Evolutionary conservation across 1,139 yeast species (phyloP).

Genomic region (Hyphopichia pseudoburtonii): DNA sequence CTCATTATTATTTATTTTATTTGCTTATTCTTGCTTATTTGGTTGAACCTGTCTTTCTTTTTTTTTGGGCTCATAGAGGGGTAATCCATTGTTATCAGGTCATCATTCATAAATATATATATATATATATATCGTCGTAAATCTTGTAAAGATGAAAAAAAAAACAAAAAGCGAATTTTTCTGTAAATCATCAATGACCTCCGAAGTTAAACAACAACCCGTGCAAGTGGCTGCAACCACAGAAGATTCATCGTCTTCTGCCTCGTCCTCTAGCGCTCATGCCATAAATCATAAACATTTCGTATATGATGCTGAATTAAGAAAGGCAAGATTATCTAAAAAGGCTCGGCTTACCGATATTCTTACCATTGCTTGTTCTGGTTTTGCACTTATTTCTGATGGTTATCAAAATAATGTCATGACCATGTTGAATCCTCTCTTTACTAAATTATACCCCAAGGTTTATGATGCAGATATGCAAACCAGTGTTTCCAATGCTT

Average conservation of each 20-base stretch:
- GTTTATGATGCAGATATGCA: slow-evolving; percentile 37
- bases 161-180: no score
- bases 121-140: no score
- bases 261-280: background rate
- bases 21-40: no score
- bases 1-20: no score
- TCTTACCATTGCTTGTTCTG: slow-evolving; percentile 43
- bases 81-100: no score
- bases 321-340: slow-evolving; percentile 29
- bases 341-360: slow-evolving; percentile 32
- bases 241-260: background rate
- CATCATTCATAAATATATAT: no score
- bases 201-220: no score
- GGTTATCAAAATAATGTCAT: slow-evolving; percentile 55
- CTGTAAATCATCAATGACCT: no score
- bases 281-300: slow-evolving; percentile 14
- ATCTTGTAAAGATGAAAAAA: no score
- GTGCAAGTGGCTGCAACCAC: background rate
- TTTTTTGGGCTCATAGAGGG: no score
- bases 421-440: slow-evolving; percentile 45
- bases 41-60: no score
- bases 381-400: slow-evolving; percentile 53
- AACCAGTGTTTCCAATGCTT: slow-evolving; percentile 50
- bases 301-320: slow-evolving; percentile 34
- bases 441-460: slow-evolving; percentile 29